Conservation (phyloP, 441 rosid genomes). For the Aquilaria agallochum region DNA sequence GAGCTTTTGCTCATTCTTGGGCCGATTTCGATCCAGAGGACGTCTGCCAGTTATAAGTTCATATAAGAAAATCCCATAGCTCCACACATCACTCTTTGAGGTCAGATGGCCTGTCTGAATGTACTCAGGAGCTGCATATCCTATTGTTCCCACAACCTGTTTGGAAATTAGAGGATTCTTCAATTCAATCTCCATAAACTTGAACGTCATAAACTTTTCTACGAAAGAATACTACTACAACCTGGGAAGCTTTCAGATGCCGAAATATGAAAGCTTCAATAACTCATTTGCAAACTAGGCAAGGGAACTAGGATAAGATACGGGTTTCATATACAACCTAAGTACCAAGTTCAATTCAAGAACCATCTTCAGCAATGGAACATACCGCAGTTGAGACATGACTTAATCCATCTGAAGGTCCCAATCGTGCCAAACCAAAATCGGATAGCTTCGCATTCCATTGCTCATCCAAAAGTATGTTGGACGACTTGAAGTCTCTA, state of each 20-base stretch:
- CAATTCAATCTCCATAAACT: constrained; percentile 1
- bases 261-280: too few species aligned
- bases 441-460: constrained; percentile 77
- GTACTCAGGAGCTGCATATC: constrained; percentile 74
- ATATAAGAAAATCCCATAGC: constrained; percentile 63
- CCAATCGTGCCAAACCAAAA: constrained; percentile 68
- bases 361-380: constrained; percentile 7
- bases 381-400: constrained; percentile 74
- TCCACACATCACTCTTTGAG: constrained; percentile 62
- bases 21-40: constrained; percentile 59
- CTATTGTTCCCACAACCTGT: constrained; percentile 71
- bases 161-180: constrained; percentile 5
- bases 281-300: neutral
- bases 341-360: neutral
- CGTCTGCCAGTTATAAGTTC: constrained; percentile 69
- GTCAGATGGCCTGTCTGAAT: constrained; percentile 70
- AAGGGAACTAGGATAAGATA: neutral
- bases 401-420: constrained; percentile 60
- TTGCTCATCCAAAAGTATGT: constrained; percentile 60
- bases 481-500: constrained; percentile 73
- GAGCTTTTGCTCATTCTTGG: constrained; percentile 58
- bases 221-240: neutral
- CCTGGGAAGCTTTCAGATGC: too few species aligned
- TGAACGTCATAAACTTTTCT: neutral
- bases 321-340: too few species aligned